phyloP scores from a whole-genome alignment of 2,329 filamentous ascomycete species.

The Paraconiothyrium sp. region DNA sequence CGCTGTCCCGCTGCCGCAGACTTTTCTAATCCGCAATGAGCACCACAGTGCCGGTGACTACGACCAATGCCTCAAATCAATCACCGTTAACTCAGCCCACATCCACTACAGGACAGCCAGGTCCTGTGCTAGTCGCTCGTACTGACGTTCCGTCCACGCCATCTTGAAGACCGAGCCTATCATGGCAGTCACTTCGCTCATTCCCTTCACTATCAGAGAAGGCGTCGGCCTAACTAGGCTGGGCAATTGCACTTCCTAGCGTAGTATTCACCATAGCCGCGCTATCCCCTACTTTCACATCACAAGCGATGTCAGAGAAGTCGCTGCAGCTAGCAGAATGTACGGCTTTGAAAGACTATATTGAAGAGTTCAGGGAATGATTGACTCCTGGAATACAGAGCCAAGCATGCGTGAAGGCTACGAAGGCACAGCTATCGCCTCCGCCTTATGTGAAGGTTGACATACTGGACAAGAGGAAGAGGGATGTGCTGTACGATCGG shows the following conservation, averaged over 20 bases:
- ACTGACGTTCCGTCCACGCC: neutral
- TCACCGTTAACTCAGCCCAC: neutral
- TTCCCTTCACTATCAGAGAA: constrained; percentile 24
- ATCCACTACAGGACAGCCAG: neutral
- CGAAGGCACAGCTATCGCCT: constrained; percentile 23
- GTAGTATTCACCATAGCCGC: constrained; percentile 28
- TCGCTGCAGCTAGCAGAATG: constrained; percentile 28
- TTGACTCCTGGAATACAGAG: constrained; percentile 28
- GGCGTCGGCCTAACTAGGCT: constrained; percentile 25
- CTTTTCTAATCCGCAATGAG: constrained; percentile 9
- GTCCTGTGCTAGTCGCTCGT: neutral
- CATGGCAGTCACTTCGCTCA: constrained; percentile 28
- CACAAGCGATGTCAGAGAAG: constrained; percentile 24
- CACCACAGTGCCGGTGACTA: constrained; percentile 6
- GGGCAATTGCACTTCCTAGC: constrained; percentile 28
- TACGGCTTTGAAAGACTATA: constrained; percentile 31
- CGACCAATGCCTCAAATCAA: neutral
- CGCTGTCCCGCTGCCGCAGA: neutral
- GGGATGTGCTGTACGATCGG: constrained; percentile 6
- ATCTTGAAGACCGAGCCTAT: constrained; percentile 21
- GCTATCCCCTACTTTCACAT: constrained; percentile 29
- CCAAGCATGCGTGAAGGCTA: constrained; percentile 27
- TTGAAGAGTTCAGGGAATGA: constrained; percentile 30
- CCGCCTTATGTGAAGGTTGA: constrained; percentile 25
- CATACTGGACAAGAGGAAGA: constrained; percentile 22